A percentile compares a stretch with the other conserved stretches of the same genome.
phyloP scores from a whole-genome alignment of 371 early-diverging fungal species.

The Actinomucor elegans region DNA sequence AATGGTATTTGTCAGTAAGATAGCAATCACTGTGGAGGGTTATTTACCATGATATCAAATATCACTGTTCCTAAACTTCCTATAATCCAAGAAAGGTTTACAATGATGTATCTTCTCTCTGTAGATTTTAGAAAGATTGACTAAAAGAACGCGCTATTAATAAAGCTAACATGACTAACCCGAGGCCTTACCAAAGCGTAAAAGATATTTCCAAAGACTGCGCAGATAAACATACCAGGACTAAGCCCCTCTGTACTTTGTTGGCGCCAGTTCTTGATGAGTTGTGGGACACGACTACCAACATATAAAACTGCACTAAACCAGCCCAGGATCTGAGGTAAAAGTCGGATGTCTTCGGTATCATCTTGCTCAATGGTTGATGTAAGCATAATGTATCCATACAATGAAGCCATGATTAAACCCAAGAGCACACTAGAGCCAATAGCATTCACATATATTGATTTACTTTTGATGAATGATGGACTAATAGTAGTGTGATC shows the following conservation, averaged over 20 bases:
- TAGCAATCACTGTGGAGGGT: too few species aligned
- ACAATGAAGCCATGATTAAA: slow-evolving; percentile 11
- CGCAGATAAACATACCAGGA: slow-evolving; percentile 74
- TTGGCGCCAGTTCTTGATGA: slow-evolving; percentile 66
- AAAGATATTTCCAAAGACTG: slow-evolving; percentile 77
- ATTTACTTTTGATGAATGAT: background rate
- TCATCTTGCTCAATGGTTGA: background rate
- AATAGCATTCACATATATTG: slow-evolving; percentile 12
- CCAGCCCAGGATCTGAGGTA: slow-evolving; percentile 50
- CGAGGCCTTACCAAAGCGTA: slow-evolving; percentile 36
- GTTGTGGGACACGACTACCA: slow-evolving; percentile 75
- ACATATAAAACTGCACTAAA: slow-evolving; percentile 52
- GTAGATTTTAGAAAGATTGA: slow-evolving; percentile 57
- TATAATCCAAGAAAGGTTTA: slow-evolving; percentile 60
- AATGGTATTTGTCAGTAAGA: slow-evolving; percentile 35
- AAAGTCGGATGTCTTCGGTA: background rate
- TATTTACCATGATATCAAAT: slow-evolving; percentile 48
- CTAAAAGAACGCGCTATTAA: background rate
- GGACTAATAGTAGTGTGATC: too few species aligned
- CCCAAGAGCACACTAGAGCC: slow-evolving; percentile 1
- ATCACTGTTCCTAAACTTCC: slow-evolving; percentile 53
- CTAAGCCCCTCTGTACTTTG: slow-evolving; percentile 76
- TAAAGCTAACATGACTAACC: background rate
- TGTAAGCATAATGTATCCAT: slow-evolving; percentile 8
- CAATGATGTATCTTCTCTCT: slow-evolving; percentile 40